Percentiles rank a stretch among this genome's conserved stretches.
Evolutionary conservation across 179 eudicot species (phyloP).

Genomic region (Gypsophila paniculata): DNA sequence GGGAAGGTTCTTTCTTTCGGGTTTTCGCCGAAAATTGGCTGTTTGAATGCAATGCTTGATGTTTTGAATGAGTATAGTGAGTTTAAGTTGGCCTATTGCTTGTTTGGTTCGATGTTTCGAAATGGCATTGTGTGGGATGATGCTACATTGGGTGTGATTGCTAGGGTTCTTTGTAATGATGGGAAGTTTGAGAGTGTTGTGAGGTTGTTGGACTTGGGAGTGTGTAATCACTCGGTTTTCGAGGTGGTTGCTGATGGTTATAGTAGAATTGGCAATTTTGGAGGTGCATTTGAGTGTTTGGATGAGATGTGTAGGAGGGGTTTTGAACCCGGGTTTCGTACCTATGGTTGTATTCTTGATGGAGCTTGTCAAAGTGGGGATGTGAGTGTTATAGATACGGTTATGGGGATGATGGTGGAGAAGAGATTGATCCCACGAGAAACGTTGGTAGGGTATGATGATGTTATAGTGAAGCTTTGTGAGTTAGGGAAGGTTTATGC

Average conservation of each 20-base stretch:
- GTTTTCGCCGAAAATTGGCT: slow-evolving; percentile 34
- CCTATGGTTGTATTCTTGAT: slow-evolving; percentile 71
- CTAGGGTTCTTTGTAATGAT: slow-evolving; percentile 47
- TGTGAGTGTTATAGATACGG: slow-evolving; percentile 32
- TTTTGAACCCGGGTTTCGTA: slow-evolving; percentile 48
- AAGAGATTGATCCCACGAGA: slow-evolving; percentile 38
- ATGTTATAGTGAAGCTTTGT: slow-evolving; percentile 52
- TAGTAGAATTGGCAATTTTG: slow-evolving; percentile 55
- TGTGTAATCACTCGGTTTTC: slow-evolving; percentile 37
- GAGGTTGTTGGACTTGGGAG: slow-evolving; percentile 50
- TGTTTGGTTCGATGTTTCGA: slow-evolving; percentile 56
- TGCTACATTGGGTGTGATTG: slow-evolving; percentile 53
- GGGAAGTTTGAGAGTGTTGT: slow-evolving; percentile 52
- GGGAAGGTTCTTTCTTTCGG: slow-evolving; percentile 27
- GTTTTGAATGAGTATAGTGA: slow-evolving; percentile 41
- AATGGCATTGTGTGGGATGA: slow-evolving; percentile 40
- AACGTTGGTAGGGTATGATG: slow-evolving; percentile 38
- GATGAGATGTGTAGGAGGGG: slow-evolving; percentile 42
- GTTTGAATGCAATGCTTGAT: slow-evolving; percentile 57
- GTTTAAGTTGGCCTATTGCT: slow-evolving; percentile 50
- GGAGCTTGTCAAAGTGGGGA: slow-evolving; percentile 59
- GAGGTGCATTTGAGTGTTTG: slow-evolving; percentile 46
- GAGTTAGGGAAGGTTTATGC: slow-evolving; percentile 60
- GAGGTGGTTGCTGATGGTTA: slow-evolving; percentile 51
- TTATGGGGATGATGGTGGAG: slow-evolving; percentile 42